Evolutionary conservation across 2,329 filamentous ascomycete species (phyloP), one percentile per base, ranked within the genome.

Genomic region (Lachnellula cervina): DNA sequence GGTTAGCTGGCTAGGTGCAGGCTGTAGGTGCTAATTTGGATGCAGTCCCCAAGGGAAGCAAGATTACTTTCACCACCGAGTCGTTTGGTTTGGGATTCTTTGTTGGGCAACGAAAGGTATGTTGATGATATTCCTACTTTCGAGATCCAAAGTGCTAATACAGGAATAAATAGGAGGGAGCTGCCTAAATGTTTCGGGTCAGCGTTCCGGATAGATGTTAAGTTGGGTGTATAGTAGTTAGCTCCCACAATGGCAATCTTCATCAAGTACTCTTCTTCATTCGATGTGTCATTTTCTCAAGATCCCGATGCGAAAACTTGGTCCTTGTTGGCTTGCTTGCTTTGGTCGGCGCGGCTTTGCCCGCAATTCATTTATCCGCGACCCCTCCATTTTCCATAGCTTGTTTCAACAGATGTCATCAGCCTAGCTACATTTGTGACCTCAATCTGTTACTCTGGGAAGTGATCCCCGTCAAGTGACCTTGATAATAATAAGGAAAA

Each of bases 41-140:
- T 19, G n/a, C 52, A 69, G 67, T 69, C 56, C 67, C 67, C 2
- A 69, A 69, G 60, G 68, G 68, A 58, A 67, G 65, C 58, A 69
- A 65, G 54, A 70, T 70, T 38, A 69, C 68, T 4, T 70, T 70
- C 51, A 68, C 65, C 6, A 70, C 67, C 6, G 66, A 68, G 53
- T 64, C 59, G 9, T 69, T 69, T 57, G 68, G 67, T 23, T 59
- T 70, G 54, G 68, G 67, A 34, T 70, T 70, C 58, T 70, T 68
- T 52, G 67, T 69, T 62, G 68, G 68, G 1, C 68, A 69, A 59
- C 62, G 68, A 63, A 66, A 66, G 64, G 68, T 67, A 60, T 46
- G 62, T 49, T 53, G 13, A 37, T n/a, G 34, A 11, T 37, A 23
- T 9, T 34, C 9, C n/a, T 44, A 13, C 3, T 23, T 17, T 38